Percentiles rank a stretch among this genome's conserved stretches.
phyloP scores from a whole-genome alignment of 352 stramenopile genomes.

The Globisporangium orthogonon region DNA sequence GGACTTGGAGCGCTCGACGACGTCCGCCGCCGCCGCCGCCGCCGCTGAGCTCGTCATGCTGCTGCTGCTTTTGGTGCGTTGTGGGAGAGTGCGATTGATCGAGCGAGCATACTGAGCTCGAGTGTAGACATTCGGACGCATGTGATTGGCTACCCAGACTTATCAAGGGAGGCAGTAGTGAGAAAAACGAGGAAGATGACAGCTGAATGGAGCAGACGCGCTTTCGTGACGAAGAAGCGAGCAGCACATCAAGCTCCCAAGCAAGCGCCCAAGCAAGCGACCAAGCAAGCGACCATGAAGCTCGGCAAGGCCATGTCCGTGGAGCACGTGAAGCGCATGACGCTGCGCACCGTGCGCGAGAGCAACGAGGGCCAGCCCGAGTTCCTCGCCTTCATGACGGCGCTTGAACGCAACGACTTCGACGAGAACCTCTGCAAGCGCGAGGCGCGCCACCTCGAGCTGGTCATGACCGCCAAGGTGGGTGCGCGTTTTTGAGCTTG shows the following conservation, averaged over 20 bases:
- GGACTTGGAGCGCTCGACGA: slow-evolving; percentile 63
- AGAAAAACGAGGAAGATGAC: too few relatives aligned
- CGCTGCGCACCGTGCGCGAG: slow-evolving; percentile 77
- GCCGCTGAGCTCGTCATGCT: slow-evolving; percentile 6
- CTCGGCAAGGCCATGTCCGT: slow-evolving; percentile 70
- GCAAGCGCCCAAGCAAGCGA: slow-evolving; percentile 11
- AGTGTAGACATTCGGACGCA: not conserved
- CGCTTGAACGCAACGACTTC: slow-evolving; percentile 79
- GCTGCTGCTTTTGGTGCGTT: not conserved
- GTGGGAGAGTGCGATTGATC: too few relatives aligned
- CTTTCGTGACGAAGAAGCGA: not conserved
- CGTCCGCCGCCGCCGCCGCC: slow-evolving; percentile 13
- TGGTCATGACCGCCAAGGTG: slow-evolving; percentile 72
- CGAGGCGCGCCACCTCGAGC: slow-evolving; percentile 71
- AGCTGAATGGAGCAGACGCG: too few relatives aligned
- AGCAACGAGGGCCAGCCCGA: slow-evolving; percentile 70
- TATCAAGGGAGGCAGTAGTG: too few relatives aligned
- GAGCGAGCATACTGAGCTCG: not conserved
- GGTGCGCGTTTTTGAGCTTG: too few relatives aligned
- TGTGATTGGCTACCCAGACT: too few relatives aligned
- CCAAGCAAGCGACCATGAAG: slow-evolving; percentile 50
- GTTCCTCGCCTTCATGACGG: slow-evolving; percentile 79
- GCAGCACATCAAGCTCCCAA: not conserved
- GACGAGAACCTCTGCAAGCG: slow-evolving; percentile 80
- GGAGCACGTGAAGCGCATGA: slow-evolving; percentile 90